Evolutionary conservation across 805 yeast species (phyloP).

Genomic region (Priceomyces melissophilus): DNA sequence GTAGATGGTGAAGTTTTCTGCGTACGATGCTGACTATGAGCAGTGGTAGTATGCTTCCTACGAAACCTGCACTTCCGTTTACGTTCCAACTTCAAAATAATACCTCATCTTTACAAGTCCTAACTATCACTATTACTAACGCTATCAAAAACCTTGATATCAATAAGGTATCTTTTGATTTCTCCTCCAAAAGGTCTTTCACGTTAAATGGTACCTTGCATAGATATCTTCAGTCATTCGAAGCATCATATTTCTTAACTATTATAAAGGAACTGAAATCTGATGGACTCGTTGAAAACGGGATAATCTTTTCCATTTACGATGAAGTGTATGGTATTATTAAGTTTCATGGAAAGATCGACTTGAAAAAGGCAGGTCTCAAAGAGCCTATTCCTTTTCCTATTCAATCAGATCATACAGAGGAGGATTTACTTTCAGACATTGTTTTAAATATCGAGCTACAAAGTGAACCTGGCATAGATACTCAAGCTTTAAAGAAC

Average conservation of each 20-base stretch:
- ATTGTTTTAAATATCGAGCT: too few relatives aligned
- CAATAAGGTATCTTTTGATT: constrained; percentile 1
- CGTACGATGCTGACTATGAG: too few relatives aligned
- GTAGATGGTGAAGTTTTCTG: too few relatives aligned
- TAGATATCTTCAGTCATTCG: constrained; percentile 6
- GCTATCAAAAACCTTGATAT: constrained; percentile 3
- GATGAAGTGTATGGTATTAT: constrained; percentile 11
- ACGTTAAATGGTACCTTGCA: constrained; percentile 6
- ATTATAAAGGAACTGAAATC: constrained; percentile 1
- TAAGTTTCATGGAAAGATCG: constrained; percentile 6
- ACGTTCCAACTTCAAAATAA: constrained; percentile 13
- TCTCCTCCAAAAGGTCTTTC: constrained; percentile 5
- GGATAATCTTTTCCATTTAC: constrained; percentile 8
- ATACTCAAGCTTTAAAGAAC: not conserved
- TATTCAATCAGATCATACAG: too few relatives aligned
- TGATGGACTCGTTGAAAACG: too few relatives aligned
- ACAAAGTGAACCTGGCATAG: not conserved
- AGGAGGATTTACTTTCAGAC: too few relatives aligned
- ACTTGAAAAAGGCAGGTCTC: not conserved
- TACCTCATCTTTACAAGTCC: constrained; percentile 2
- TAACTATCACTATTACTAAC: constrained; percentile 13
- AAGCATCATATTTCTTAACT: constrained; percentile 11
- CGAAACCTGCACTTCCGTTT: constrained; percentile 7
- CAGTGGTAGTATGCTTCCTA: too few relatives aligned
- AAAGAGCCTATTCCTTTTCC: too few relatives aligned